Evolutionary conservation across 1,284 basidiomycete genomes (phyloP).

Genomic region (Tetrapyrgos nigripes): DNA sequence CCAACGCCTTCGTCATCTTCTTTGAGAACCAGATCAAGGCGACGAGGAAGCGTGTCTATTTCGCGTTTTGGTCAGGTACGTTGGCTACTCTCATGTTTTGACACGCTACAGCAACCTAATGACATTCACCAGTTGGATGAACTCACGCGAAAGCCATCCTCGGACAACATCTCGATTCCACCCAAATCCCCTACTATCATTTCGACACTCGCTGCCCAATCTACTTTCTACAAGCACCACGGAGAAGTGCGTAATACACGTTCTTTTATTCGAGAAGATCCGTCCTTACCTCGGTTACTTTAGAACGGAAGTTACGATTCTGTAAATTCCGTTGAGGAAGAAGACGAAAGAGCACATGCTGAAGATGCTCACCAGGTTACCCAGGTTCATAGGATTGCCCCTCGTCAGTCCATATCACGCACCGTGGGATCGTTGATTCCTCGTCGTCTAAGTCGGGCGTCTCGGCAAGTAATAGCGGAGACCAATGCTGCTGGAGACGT

Average conservation of each 20-base stretch:
- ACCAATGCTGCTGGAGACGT: slow-evolving; percentile 35
- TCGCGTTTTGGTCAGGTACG: slow-evolving; percentile 17
- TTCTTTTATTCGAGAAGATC: background rate
- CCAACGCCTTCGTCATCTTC: background rate
- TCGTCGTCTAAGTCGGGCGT: slow-evolving; percentile 57
- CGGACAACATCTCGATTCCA: slow-evolving; percentile 51
- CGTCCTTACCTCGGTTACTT: background rate
- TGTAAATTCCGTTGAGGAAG: slow-evolving; percentile 50
- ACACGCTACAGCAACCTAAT: background rate
- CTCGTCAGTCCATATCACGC: slow-evolving; percentile 54
- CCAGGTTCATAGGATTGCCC: slow-evolving; percentile 61
- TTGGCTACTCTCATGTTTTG: background rate
- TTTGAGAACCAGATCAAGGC: slow-evolving; percentile 2
- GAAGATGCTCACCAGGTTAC: slow-evolving; percentile 61
- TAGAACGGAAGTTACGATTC: slow-evolving; percentile 59
- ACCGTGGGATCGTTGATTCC: slow-evolving; percentile 57
- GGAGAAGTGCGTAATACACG: slow-evolving; percentile 43
- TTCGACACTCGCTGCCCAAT: slow-evolving; percentile 45
- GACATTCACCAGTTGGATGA: slow-evolving; percentile 6
- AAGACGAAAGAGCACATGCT: slow-evolving; percentile 39
- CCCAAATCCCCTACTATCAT: slow-evolving; percentile 37
- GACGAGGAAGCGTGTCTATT: slow-evolving; percentile 16
- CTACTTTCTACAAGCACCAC: slow-evolving; percentile 57
- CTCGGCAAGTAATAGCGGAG: slow-evolving; percentile 45
- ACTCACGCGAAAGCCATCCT: slow-evolving; percentile 38